Evolutionary conservation across 176 grass and related monocot species (phyloP).

Genomic region (Musa troglodytarum): DNA sequence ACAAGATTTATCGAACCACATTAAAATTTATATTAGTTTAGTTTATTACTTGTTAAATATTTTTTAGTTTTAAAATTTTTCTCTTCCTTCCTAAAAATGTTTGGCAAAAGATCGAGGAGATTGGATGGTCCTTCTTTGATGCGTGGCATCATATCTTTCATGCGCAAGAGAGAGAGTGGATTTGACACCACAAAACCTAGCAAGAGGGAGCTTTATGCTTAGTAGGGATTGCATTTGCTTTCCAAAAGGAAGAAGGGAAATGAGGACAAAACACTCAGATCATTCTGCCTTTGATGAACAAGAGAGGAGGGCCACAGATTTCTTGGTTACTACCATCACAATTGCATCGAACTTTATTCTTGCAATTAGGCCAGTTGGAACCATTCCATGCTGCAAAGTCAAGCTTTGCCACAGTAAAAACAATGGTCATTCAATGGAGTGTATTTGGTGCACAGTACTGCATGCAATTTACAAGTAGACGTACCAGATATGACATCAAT

Average conservation of each 20-base stretch:
- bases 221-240: neutral
- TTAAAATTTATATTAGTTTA: too few species aligned
- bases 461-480: too few species aligned
- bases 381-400: too few species aligned
- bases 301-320: neutral
- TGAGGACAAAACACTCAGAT: neutral
- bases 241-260: neutral
- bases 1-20: too few species aligned
- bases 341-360: neutral
- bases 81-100: neutral
- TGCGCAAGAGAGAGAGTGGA: neutral
- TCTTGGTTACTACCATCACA: neutral
- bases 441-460: too few species aligned
- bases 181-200: neutral
- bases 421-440: too few species aligned
- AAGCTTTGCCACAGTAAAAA: too few species aligned
- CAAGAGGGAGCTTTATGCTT: neutral
- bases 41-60: too few species aligned
- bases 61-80: too few species aligned
- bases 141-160: neutral
- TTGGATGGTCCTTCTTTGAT: neutral
- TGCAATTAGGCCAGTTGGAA: neutral
- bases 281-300: neutral
- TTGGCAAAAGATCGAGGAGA: neutral
- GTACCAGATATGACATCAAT: too few species aligned